These are phyloP conservation scores for Trichomonas vaginalis DNA, from an alignment of 208 protist species.

Conservation along the genomic window DNA sequence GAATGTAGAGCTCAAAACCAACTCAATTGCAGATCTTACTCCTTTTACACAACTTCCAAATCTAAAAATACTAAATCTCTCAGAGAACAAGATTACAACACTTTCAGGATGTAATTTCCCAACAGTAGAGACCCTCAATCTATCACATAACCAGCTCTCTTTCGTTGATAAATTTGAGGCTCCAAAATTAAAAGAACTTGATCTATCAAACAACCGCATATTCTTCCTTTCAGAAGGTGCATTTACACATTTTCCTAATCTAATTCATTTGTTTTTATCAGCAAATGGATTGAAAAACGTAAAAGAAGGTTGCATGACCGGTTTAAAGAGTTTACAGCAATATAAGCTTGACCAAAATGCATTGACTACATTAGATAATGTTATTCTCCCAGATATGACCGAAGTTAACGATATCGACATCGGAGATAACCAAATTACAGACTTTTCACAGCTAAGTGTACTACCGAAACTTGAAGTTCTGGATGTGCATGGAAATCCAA, in stretches of 20 bases:
- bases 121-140: neutral
- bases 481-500: neutral
- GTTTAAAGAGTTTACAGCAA: neutral
- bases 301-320: neutral
- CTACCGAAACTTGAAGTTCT: neutral
- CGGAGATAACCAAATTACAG: neutral
- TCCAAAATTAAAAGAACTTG: neutral
- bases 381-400: neutral
- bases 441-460: neutral
- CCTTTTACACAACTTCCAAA: neutral
- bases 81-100: neutral
- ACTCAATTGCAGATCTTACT: neutral
- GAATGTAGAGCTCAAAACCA: neutral
- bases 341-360: neutral
- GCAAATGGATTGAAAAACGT: neutral
- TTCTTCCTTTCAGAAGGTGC: neutral
- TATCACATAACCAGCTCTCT: neutral
- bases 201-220: neutral
- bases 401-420: neutral
- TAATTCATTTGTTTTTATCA: neutral
- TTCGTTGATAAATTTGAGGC: neutral
- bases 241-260: neutral
- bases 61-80: neutral
- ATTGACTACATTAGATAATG: neutral
- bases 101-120: neutral